phyloP scores from a whole-genome alignment of 768 basidiomycete genomes.

The Cantharellus anzutake region DNA sequence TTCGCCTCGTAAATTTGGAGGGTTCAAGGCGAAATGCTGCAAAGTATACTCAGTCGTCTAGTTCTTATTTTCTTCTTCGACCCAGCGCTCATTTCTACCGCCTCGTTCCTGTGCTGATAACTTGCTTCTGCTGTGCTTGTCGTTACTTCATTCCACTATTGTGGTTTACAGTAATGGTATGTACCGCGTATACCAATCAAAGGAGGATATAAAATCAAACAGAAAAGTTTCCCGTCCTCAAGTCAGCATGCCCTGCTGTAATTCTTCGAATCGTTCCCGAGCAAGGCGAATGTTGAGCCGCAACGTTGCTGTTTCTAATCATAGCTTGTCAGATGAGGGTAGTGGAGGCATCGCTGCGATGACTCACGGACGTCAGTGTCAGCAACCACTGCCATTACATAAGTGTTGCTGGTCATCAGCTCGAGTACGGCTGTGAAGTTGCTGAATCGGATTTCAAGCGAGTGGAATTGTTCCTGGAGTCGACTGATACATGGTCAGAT shows the following conservation, averaged over 20 bases:
- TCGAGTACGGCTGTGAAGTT: constrained; percentile 83
- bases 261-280: constrained; percentile 72
- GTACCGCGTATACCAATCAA: too few species aligned
- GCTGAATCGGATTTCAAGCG: constrained; percentile 68
- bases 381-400: constrained; percentile 75
- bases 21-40: too few species aligned
- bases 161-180: too few species aligned
- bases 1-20: too few species aligned
- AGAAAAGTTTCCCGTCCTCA: background rate
- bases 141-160: too few species aligned
- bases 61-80: too few species aligned
- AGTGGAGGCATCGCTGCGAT: background rate
- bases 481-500: constrained; percentile 12
- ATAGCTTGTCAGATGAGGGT: background rate
- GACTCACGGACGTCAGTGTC: constrained; percentile 67
- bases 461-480: constrained; percentile 64
- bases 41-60: too few species aligned
- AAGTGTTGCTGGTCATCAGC: constrained; percentile 84
- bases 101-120: too few species aligned
- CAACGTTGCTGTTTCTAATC: constrained; percentile 67
- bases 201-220: background rate
- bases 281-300: constrained; percentile 78
- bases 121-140: too few species aligned
- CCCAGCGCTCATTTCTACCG: too few species aligned
- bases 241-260: constrained; percentile 15